Evolutionary conservation across 1,284 basidiomycete species (phyloP), one percentile per base, ranked within the genome.

Genomic region (Coniferiporia sulphurascens): DNA sequence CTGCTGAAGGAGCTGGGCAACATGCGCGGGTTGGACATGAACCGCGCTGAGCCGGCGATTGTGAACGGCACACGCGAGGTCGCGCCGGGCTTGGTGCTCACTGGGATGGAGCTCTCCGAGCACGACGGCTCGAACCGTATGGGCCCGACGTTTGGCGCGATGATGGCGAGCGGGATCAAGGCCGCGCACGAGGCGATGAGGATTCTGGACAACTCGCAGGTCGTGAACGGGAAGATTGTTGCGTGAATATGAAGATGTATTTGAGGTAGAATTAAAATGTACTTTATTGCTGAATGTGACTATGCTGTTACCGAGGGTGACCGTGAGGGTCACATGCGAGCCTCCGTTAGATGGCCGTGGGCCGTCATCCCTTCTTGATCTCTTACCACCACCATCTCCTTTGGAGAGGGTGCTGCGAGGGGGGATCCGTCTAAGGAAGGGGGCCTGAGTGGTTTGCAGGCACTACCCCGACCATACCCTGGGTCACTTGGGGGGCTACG

Each of bases 81-180:
- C 60, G 79, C 82, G 44, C 90, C 90, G 7, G 91, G 91, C 6
- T 77, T 93, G 58, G 83, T 93, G 68, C 83, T 89, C 76, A 82
- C 86, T 38, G 86, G 86, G 17, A 93, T 92, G 91, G 91, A 93
- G 72, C 77, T 93, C 27, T 87, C 86, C 19, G 90, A 93, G 72
- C 85, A 90, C 68, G 90, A 93, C 69, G 90, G 90, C 22, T 85
- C 84, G 55, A 89, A 88, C 73, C 80, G 91, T 38, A 90, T 88
- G 87, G 87, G 89, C 1, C 87, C 88, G 8, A 90, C 88, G 7
- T 91, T 91, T 66, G 89, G 89, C 35, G 89, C 86, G 0, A 92
- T 92, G 89, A 85, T 91, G 74, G 86, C 78, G 6, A 87, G 84
- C 66, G 90, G 90, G 13, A 80, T 89, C 69, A 91, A 89, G 69